These are phyloP conservation scores for Termitomyces sp. DNA, from an alignment of 768 basidiomycete species.

Conservation along the genomic window DNA sequence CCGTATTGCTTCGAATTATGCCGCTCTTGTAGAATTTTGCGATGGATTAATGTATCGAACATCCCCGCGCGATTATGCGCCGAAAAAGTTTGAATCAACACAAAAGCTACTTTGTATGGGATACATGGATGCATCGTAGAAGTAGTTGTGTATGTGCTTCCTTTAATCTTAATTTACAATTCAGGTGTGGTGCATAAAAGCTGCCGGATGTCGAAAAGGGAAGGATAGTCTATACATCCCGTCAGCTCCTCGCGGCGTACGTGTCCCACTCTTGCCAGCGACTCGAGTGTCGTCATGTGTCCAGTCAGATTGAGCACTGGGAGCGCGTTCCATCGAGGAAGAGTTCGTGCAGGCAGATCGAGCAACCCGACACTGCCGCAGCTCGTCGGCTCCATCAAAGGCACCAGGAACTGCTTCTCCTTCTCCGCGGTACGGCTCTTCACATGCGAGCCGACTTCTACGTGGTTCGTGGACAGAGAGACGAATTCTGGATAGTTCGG, in stretches of 20 bases:
- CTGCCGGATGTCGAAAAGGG: constrained; percentile 20
- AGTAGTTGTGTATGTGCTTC: neutral
- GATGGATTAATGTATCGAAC: neutral
- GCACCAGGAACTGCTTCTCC: constrained; percentile 60
- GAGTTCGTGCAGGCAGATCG: constrained; percentile 47
- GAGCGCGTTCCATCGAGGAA: constrained; percentile 50
- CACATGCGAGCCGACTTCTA: constrained; percentile 82
- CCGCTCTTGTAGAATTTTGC: neutral
- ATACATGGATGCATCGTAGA: too few species aligned
- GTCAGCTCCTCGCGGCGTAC: constrained; percentile 28
- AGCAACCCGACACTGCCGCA: constrained; percentile 33
- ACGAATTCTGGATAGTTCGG: constrained; percentile 71
- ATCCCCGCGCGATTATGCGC: neutral
- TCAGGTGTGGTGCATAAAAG: constrained; percentile 18
- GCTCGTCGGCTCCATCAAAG: constrained; percentile 47
- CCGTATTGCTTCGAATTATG: neutral
- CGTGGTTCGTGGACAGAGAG: constrained; percentile 86
- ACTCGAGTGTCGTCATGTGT: constrained; percentile 30
- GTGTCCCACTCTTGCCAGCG: constrained; percentile 27
- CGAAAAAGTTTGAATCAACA: too few species aligned
- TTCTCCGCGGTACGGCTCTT: constrained; percentile 53
- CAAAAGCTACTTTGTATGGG: too few species aligned
- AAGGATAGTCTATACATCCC: constrained; percentile 20
- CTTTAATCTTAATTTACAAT: neutral
- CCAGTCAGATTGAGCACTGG: constrained; percentile 73